Base-by-base conservation (phyloP, 345 rosid genomes). In the Conringia planisiliqua region DNA sequence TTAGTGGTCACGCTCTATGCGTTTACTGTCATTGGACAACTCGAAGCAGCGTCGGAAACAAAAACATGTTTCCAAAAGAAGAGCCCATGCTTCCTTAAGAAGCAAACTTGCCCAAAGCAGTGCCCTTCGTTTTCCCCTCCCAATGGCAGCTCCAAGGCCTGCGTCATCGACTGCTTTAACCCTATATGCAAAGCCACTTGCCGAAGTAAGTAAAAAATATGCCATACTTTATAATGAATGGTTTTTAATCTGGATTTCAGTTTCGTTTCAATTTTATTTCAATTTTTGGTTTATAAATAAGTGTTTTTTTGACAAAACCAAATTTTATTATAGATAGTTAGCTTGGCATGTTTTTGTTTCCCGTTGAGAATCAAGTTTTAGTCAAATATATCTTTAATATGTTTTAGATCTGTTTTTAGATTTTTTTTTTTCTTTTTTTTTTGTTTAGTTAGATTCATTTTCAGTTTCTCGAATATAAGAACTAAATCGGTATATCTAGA, bases 151-250 rank as follows among this genome's bases (percentile, higher is more conserved):
- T 46, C 82, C 54, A 82, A 82, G 71, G 76, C 80, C 2, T 82
- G 85, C 54, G 52, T 72, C 29, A 30, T 76, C 7, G 69, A 82
- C 40, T 82, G 84, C 62, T 67, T 61, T 70, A 76, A 74, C 20
- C 84, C 81, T 32, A 54, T 73, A 14, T 83, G 83, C 84, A 57
- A 71, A 73, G 61, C 82, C 16, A 67, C 79, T 47, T 81, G 83
- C 63, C 81, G 68, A 67, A 78, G 80, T 78, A 71, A 70, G 77
- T 32, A 46, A 24, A n/a, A 56, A 16, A 30, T 3, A 40, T 13
- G 4, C 22, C 33, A 8, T 40, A 1, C 4, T 4, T 38, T 62
- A 17, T 2, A 58, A 10, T 58, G 43, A 22, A 33, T 58, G 43
- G 6, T 58, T 40, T 57, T 57, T 2, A 17, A 12, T 58, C 26